Evolutionary conservation across 371 early-diverging fungal genomes (phyloP).

Genomic region (Apophysomyces ossiformis): DNA sequence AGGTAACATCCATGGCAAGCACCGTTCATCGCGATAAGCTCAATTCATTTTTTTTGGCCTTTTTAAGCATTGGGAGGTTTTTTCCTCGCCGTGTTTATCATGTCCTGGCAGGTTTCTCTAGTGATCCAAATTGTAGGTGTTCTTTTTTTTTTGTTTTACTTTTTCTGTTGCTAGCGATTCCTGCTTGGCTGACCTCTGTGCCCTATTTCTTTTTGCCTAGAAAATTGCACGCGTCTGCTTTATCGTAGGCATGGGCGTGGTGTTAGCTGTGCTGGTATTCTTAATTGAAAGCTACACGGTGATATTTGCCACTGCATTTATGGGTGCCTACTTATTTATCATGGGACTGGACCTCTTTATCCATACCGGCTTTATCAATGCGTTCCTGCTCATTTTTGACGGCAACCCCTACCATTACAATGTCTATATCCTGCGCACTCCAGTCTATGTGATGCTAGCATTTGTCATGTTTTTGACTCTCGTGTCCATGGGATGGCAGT

Average conservation of each 20-base stretch:
- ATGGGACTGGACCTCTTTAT: slow-evolving; percentile 59
- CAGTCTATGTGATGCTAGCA: slow-evolving; percentile 47
- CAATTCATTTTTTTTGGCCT: neutral
- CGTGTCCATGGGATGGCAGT: slow-evolving; percentile 46
- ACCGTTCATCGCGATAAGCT: neutral
- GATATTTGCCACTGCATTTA: slow-evolving; percentile 50
- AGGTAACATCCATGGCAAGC: slow-evolving; percentile 22
- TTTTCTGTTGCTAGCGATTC: neutral
- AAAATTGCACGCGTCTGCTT: slow-evolving; percentile 55
- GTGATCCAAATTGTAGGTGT: slow-evolving; percentile 52
- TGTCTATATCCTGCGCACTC: slow-evolving; percentile 39
- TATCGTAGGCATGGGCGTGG: slow-evolving; percentile 47
- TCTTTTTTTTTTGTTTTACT: slow-evolving; percentile 1
- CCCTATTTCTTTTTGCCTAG: slow-evolving; percentile 12
- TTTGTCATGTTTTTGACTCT: slow-evolving; percentile 40
- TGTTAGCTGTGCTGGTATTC: slow-evolving; percentile 40
- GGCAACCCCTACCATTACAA: slow-evolving; percentile 42
- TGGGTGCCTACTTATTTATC: slow-evolving; percentile 55
- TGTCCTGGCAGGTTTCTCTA: slow-evolving; percentile 52
- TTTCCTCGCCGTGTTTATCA: slow-evolving; percentile 50
- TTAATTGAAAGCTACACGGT: slow-evolving; percentile 43
- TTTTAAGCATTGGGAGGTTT: slow-evolving; percentile 39
- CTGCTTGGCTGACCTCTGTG: neutral
- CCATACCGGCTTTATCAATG: slow-evolving; percentile 58
- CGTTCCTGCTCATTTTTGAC: slow-evolving; percentile 49